phyloP scores from a whole-genome alignment of 441 rosid genomes.

The Eutrema salsugineum region DNA sequence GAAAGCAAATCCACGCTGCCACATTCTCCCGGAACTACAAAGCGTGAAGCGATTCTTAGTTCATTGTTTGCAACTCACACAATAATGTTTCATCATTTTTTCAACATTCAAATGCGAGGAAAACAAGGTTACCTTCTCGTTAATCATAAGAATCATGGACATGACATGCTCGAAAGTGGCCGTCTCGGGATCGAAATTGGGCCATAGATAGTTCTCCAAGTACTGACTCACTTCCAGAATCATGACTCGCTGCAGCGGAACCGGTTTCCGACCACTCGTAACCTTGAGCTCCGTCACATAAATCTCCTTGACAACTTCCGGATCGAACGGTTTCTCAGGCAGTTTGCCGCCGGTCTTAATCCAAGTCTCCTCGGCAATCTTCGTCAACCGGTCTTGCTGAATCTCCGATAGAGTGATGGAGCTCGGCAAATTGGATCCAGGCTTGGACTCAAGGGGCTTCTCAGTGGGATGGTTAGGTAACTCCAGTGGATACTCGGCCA shows the following conservation, averaged over 20 bases:
- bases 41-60: background rate
- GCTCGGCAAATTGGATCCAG: conserved; percentile 64
- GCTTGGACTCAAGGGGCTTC: conserved; percentile 63
- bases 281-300: conserved; percentile 80
- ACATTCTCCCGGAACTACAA: conserved; percentile 98
- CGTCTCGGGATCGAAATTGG: conserved; percentile 75
- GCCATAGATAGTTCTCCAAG: conserved; percentile 96
- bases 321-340: conserved; percentile 59
- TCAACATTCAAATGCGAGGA: background rate
- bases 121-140: conserved; percentile 78
- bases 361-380: conserved; percentile 85
- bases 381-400: conserved; percentile 84
- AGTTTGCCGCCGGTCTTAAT: conserved; percentile 43
- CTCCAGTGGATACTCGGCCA: conserved; percentile 95
- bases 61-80: background rate
- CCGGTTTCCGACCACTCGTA: conserved; percentile 71
- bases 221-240: conserved; percentile 96
- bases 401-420: conserved; percentile 88
- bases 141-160: conserved; percentile 97
- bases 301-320: conserved; percentile 78
- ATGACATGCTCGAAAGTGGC: conserved; percentile 93
- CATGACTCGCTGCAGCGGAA: conserved; percentile 94
- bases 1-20: conserved; percentile 96
- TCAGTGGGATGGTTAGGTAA: conserved; percentile 39
- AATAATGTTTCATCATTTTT: background rate